Evolutionary conservation across 345 rosid species (phyloP).

Genomic region (Lepidium africanum): DNA sequence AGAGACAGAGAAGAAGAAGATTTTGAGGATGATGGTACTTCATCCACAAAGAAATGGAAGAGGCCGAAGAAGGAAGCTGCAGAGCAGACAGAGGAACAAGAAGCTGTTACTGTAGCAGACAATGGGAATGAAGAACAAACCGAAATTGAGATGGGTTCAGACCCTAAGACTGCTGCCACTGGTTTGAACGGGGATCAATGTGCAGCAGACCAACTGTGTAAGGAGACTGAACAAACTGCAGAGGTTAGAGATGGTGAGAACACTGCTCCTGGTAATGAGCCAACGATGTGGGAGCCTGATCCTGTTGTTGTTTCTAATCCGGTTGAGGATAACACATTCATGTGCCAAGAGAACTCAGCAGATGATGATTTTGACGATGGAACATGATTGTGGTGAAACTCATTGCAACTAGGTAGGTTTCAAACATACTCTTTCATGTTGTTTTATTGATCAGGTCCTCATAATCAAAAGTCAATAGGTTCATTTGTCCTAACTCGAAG

Average conservation of each 20-base stretch:
- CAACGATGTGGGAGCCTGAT: constrained; percentile 51
- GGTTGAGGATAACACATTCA: constrained; percentile 46
- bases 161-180: constrained; percentile 44
- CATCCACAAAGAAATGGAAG: constrained; percentile 99
- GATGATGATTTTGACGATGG: constrained; percentile 85
- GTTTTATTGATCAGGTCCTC: background rate
- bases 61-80: constrained; percentile 86
- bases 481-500: background rate
- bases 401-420: constrained; percentile 42
- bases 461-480: background rate
- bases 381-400: constrained; percentile 41
- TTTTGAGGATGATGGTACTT: constrained; percentile 99
- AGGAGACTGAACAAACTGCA: constrained; percentile 41
- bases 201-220: constrained; percentile 25
- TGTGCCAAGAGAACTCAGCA: constrained; percentile 81
- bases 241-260: constrained; percentile 45
- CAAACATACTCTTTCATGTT: background rate
- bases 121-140: constrained; percentile 50
- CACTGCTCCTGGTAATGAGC: constrained; percentile 34
- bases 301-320: constrained; percentile 37
- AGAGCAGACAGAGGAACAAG: constrained; percentile 72
- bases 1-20: constrained; percentile 99
- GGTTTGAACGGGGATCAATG: constrained; percentile 40
- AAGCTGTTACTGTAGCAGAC: constrained; percentile 58
- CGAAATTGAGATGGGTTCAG: constrained; percentile 61